A percentile compares a stretch with the other conserved stretches of the same genome.
phyloP scores from a whole-genome alignment of 805 yeast genomes.

The Candida oleophila region DNA sequence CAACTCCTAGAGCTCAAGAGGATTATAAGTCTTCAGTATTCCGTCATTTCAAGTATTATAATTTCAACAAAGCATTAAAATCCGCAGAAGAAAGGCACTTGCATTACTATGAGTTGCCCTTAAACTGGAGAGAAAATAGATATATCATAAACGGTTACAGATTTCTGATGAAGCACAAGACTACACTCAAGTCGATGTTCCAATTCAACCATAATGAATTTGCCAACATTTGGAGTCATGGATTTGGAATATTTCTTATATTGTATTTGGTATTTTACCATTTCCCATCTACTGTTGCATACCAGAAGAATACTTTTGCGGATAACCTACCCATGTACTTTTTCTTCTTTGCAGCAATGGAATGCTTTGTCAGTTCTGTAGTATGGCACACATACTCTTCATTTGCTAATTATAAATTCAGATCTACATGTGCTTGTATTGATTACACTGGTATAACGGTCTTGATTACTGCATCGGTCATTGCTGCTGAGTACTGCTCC shows the following conservation, averaged over 20 bases:
- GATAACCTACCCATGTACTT: slow-evolving; percentile 54
- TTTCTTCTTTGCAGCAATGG: slow-evolving; percentile 69
- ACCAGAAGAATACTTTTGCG: slow-evolving; percentile 37
- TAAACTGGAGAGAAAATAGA: slow-evolving; percentile 91
- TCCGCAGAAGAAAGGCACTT: slow-evolving; percentile 45
- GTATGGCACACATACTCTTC: slow-evolving; percentile 92
- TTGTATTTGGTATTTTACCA: slow-evolving; percentile 55
- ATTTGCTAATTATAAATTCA: slow-evolving; percentile 58
- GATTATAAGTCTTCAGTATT: slow-evolving; percentile 28
- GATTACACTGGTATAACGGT: slow-evolving; percentile 95
- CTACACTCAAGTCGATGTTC: slow-evolving; percentile 61
- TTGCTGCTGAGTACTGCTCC: slow-evolving; percentile 81
- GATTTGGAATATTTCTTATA: slow-evolving; percentile 64
- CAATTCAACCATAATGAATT: slow-evolving; percentile 78
- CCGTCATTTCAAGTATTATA: slow-evolving; percentile 34
- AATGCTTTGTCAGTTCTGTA: slow-evolving; percentile 76
- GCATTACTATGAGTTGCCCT: slow-evolving; percentile 85
- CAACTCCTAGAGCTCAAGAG: slow-evolving; percentile 28
- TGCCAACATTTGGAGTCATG: slow-evolving; percentile 91
- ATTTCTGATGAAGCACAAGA: slow-evolving; percentile 62
- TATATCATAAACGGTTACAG: slow-evolving; percentile 83
- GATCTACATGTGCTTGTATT: slow-evolving; percentile 84
- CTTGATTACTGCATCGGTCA: slow-evolving; percentile 82
- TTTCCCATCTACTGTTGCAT: slow-evolving; percentile 62
- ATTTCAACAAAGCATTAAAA: slow-evolving; percentile 38